Conservation (phyloP, 1,284 basidiomycete genomes). For the Cutaneotrichosporon sp. region DNA sequence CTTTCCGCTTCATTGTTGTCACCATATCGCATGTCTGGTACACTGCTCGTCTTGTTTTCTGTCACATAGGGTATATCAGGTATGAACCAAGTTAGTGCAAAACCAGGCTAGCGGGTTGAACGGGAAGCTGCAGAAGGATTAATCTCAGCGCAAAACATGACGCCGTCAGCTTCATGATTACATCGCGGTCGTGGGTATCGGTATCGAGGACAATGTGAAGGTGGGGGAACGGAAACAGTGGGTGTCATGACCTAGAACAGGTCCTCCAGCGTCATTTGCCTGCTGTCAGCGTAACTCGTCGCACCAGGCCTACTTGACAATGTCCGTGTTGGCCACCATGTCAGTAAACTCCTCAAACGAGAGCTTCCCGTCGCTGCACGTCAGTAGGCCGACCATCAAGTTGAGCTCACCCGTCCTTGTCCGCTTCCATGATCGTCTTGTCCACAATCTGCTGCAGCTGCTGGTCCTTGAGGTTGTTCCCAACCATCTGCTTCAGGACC, state of each 20-base stretch:
- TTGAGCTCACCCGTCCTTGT: conserved; percentile 65
- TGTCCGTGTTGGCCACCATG: conserved; percentile 91
- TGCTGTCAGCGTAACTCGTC: conserved; percentile 62
- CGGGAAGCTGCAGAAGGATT: background rate
- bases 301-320: conserved; percentile 36
- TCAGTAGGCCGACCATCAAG: conserved; percentile 38
- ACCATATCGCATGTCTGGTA: conserved; percentile 1
- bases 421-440: conserved; percentile 99
- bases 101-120: background rate
- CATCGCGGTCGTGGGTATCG: conserved; percentile 3
- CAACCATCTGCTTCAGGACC: conserved; percentile 99
- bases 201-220: background rate
- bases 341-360: conserved; percentile 94
- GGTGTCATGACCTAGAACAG: conserved; percentile 71
- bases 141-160: background rate
- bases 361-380: conserved; percentile 79
- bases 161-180: too few species aligned
- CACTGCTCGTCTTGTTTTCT: conserved; percentile 1
- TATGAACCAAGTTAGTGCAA: background rate
- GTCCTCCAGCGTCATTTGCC: conserved; percentile 98
- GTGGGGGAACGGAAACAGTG: too few species aligned
- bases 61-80: conserved; percentile 1
- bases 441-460: conserved; percentile 99
- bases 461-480: conserved; percentile 98
- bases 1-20: too few species aligned